Evolutionary conservation across 257 asterid species (phyloP).

Genomic region (Leonotis leonurus): DNA sequence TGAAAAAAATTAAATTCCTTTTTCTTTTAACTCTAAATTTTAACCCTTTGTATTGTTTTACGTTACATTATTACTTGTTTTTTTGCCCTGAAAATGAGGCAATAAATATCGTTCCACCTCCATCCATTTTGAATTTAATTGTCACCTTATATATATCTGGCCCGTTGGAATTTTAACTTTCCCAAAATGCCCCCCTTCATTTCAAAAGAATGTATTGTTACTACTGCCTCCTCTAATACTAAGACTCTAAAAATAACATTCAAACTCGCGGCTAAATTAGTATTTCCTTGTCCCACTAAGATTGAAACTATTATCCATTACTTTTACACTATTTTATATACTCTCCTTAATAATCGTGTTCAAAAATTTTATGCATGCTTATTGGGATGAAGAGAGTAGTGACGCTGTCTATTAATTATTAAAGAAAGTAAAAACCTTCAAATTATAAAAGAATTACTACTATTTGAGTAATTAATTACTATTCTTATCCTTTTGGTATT

Average conservation of each 20-base stretch:
- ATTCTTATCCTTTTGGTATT: no score
- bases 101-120: not conserved
- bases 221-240: no score
- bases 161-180: slow-evolving; percentile 20
- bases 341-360: no score
- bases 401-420: not conserved
- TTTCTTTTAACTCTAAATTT: not conserved
- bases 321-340: no score
- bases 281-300: no score
- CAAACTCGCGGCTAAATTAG: not conserved
- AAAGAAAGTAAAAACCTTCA: not conserved
- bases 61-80: not conserved
- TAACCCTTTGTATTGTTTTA: not conserved
- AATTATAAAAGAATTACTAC: no score
- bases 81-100: slow-evolving; percentile 9
- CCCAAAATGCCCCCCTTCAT: slow-evolving; percentile 12
- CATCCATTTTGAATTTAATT: slow-evolving; percentile 15
- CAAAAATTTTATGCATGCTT: no score
- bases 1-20: not conserved
- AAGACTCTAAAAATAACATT: no score
- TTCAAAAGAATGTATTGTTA: no score
- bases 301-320: no score
- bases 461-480: no score
- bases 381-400: no score
- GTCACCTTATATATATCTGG: slow-evolving; percentile 4